A percentile compares a stretch with the other conserved stretches of the same genome.
phyloP scores from a whole-genome alignment of 1,284 basidiomycete species.

The Meripilus lineatus region DNA sequence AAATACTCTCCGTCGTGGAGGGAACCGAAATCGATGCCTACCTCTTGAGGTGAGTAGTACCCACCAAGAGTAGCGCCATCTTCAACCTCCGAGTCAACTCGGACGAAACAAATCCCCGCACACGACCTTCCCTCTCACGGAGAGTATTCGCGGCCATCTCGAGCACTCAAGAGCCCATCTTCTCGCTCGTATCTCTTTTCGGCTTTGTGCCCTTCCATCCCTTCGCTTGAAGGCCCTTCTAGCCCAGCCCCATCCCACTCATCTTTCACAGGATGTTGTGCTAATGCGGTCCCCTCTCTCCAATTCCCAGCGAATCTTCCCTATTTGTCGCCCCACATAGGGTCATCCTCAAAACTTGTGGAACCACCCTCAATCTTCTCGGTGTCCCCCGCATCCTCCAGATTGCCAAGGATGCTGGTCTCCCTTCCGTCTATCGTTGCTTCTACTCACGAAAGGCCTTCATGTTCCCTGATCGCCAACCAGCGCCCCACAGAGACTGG shows the following conservation, averaged over 20 bases:
- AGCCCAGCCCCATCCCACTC: no score
- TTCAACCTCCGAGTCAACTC: not conserved
- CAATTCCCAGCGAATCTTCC: constrained; percentile 86
- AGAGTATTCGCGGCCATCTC: no score
- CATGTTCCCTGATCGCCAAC: constrained; percentile 98
- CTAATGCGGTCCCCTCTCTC: constrained; percentile 12
- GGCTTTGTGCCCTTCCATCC: no score
- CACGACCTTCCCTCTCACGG: not conserved
- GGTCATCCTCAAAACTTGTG: constrained; percentile 98
- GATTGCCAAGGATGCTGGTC: constrained; percentile 77
- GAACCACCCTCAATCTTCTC: constrained; percentile 95
- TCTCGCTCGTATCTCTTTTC: no score
- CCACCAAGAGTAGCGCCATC: no score
- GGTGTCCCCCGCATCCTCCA: constrained; percentile 91
- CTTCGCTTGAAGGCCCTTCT: no score
- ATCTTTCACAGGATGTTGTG: no score
- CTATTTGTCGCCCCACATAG: constrained; percentile 96
- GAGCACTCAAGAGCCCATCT: no score
- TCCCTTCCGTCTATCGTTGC: constrained; percentile 76
- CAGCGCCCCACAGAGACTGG: constrained; percentile 95
- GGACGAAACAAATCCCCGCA: no score
- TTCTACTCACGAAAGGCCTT: constrained; percentile 99
- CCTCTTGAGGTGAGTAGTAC: constrained; percentile 77
- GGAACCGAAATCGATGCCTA: constrained; percentile 93
- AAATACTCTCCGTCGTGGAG: constrained; percentile 87